Evolutionary conservation across 441 rosid species (phyloP), one percentile per base, ranked within the genome.

Genomic region (Oxalis stricta): DNA sequence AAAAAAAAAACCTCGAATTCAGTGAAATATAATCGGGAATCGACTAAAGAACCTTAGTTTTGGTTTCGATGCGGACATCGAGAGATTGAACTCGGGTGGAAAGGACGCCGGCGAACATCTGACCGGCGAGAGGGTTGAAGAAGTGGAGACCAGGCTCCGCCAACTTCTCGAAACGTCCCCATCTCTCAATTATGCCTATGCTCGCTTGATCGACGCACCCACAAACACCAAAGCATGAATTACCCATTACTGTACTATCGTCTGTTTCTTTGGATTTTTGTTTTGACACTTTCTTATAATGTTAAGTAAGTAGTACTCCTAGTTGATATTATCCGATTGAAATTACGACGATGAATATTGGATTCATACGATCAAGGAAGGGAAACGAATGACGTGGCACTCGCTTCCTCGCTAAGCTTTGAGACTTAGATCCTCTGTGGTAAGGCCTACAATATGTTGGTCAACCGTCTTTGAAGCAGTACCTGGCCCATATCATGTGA

Each of bases 21-120:
- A 34, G 4, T n/a, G 2, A 26, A 15, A 29, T 5, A 8, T n/a
- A 29, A 6, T 24, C 18, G 19, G 5, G 13, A 5, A 21, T 19
- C 5, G 6, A 17, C n/a, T 26, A 26, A 1, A 50, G 10, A 4
- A 78, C 95, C 92, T 86, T 91, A 48, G 95, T 81, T 63, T 91
- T 91, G 69, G 96, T 91, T 52, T 91, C 96, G 65, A 84, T 73
- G 31, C 77, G 77, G 41, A 84, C 96, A 22, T 92, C 96, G 37
- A 92, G 94, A 31, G 99, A 92, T 13, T 42, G 44, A 69, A 92
- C 75, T 52, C 94, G 61, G 48, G 95, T 87, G 45, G 95, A 84
- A 64, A 92, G 88, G 46, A 84, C 45, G n/a, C 95, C 99, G 42
- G 96, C 82, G 53, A 91, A 71, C 38, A 62, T 74, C 39, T 84